These are phyloP conservation scores for Diaporthe sp. DNA, from an alignment of 2,329 filamentous ascomycete genomes.

Conservation along the genomic window DNA sequence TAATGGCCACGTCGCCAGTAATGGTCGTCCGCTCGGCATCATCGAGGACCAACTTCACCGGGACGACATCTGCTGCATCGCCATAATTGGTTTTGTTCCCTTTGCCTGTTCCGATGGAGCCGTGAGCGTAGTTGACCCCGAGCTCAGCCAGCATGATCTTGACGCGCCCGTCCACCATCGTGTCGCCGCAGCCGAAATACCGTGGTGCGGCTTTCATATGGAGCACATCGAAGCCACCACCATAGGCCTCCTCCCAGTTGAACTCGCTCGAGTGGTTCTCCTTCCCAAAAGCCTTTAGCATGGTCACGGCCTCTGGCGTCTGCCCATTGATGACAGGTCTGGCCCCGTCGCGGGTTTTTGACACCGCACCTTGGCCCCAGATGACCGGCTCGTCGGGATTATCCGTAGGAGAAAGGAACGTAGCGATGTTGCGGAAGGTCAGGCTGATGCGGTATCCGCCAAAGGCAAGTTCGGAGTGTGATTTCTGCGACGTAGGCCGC, in stretches of 20 bases:
- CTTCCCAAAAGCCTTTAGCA: constrained; percentile 84
- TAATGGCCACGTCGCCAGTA: constrained; percentile 65
- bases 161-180: constrained; percentile 63
- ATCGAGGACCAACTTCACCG: constrained; percentile 69
- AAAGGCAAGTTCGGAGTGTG: constrained; percentile 77
- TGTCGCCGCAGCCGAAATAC: constrained; percentile 64
- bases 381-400: constrained; percentile 70
- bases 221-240: constrained; percentile 85
- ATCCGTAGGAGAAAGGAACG: constrained; percentile 69
- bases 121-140: constrained; percentile 61
- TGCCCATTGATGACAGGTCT: constrained; percentile 78
- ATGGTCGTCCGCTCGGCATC: constrained; percentile 62
- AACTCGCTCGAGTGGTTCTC: constrained; percentile 85
- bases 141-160: constrained; percentile 65
- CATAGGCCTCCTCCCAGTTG: constrained; percentile 83
- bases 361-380: constrained; percentile 91
- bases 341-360: constrained; percentile 74
- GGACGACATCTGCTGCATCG: constrained; percentile 44
- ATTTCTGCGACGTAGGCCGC: constrained; percentile 76
- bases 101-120: constrained; percentile 49
- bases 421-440: constrained; percentile 91
- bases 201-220: constrained; percentile 70
- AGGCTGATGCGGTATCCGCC: constrained; percentile 87
- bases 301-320: constrained; percentile 71
- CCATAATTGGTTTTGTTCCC: constrained; percentile 36